Percentiles rank a stretch among this genome's conserved stretches.
Conservation (phyloP, 2,329 filamentous ascomycete genomes). For the Decorospora gaudefroyi region DNA sequence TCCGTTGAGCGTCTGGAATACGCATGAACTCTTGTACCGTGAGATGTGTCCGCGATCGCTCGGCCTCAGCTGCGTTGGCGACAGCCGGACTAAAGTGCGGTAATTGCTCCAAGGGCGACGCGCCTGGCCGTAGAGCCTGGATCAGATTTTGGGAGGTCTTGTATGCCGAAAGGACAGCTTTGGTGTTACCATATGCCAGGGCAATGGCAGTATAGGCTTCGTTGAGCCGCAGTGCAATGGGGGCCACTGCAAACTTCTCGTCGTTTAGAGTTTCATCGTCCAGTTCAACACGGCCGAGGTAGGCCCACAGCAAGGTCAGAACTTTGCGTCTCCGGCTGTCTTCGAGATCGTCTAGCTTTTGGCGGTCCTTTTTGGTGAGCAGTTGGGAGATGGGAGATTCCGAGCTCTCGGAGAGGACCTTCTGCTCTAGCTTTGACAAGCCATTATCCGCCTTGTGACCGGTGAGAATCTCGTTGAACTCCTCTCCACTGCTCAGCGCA, state of each 20-base stretch:
- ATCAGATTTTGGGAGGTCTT: conserved; percentile 82
- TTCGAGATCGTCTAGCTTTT: conserved; percentile 78
- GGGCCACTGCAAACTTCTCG: conserved; percentile 86
- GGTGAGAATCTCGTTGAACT: conserved; percentile 76
- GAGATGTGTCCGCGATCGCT: conserved; percentile 65
- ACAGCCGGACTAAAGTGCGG: conserved; percentile 76
- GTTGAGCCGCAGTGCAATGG: conserved; percentile 81
- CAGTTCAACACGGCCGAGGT: conserved; percentile 85
- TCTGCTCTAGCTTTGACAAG: conserved; percentile 81
- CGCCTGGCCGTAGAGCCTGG: conserved; percentile 81
- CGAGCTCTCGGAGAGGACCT: conserved; percentile 67
- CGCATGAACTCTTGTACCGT: conserved; percentile 88
- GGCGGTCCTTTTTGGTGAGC: conserved; percentile 73
- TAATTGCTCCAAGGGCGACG: conserved; percentile 88
- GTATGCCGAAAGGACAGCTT: conserved; percentile 81
- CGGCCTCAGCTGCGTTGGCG: conserved; percentile 70
- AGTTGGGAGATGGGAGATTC: conserved; percentile 59
- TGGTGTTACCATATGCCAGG: conserved; percentile 82
- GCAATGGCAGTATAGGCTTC: conserved; percentile 85
- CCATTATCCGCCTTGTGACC: conserved; percentile 80
- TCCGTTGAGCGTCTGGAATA: conserved; percentile 73
- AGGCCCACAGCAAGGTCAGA: conserved; percentile 90
- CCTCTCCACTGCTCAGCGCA: conserved; percentile 81
- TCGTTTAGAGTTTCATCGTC: conserved; percentile 76
- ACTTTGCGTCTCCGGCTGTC: conserved; percentile 81